Conservation (phyloP, 441 rosid genomes). For the Brassica hybrid region DNA sequence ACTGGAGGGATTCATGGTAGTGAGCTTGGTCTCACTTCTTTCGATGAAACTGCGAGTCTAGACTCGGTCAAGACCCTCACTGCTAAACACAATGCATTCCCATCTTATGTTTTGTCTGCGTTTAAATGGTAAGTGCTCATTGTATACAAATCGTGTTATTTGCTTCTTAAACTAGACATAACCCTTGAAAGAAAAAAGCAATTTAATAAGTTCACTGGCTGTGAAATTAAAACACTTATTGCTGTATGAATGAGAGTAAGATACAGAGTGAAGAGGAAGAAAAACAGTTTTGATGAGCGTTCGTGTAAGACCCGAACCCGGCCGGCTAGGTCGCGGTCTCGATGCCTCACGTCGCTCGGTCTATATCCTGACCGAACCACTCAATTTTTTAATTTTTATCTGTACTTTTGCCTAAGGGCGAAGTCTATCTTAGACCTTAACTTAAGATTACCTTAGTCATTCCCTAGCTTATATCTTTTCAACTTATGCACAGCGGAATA, state of each 20-base stretch:
- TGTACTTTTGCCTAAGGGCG: too few species aligned
- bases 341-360: too few species aligned
- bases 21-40: slow-evolving; percentile 73
- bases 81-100: slow-evolving; percentile 65
- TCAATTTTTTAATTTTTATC: too few species aligned
- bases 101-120: slow-evolving; percentile 76
- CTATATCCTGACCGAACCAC: too few species aligned
- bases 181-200: background rate
- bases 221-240: background rate
- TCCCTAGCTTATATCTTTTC: too few species aligned
- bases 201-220: background rate
- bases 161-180: slow-evolving; percentile 8
- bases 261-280: too few species aligned
- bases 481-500: too few species aligned
- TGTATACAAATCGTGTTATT: slow-evolving; percentile 8
- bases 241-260: slow-evolving; percentile 18
- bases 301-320: too few species aligned
- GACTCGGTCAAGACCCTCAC: slow-evolving; percentile 64
- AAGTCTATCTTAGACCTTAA: too few species aligned
- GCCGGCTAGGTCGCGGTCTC: too few species aligned
- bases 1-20: slow-evolving; percentile 81
- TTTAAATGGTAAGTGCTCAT: slow-evolving; percentile 67
- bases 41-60: slow-evolving; percentile 64
- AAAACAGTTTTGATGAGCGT: too few species aligned
- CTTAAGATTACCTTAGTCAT: too few species aligned